Evolutionary conservation across 768 basidiomycete genomes (phyloP).

Genomic region (Trametes sanguinea): DNA sequence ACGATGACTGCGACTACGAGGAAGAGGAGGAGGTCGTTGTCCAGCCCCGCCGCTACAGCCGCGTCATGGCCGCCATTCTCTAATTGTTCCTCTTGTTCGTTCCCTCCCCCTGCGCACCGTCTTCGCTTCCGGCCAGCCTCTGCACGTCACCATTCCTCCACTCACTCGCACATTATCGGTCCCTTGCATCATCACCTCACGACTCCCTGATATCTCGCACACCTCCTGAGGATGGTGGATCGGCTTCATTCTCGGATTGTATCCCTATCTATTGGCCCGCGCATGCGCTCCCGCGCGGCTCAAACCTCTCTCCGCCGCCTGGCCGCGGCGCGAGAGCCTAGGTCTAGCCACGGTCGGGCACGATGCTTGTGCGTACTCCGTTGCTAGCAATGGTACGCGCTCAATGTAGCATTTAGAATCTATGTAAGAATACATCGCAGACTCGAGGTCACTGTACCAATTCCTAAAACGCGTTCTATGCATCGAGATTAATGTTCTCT

Average conservation of each 20-base stretch:
- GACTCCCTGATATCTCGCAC: not conserved
- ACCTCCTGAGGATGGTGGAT: slow-evolving; percentile 5
- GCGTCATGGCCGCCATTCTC: slow-evolving; percentile 7
- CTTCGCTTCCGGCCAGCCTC: not conserved
- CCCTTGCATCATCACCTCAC: not conserved
- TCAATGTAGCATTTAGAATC: no score
- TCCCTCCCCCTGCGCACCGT: not conserved
- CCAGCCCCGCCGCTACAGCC: not conserved
- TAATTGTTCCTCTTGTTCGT: not conserved
- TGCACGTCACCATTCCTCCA: not conserved
- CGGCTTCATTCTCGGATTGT: not conserved
- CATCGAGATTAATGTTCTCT: no score
- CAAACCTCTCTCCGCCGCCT: not conserved
- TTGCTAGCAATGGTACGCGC: not conserved
- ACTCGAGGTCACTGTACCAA: no score
- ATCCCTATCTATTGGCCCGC: not conserved
- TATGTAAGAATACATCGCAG: no score
- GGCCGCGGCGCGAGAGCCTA: not conserved
- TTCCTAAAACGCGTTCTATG: no score
- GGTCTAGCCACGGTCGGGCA: not conserved
- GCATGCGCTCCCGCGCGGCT: not conserved
- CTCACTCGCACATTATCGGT: not conserved
- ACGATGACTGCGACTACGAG: slow-evolving; percentile 1
- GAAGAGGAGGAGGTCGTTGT: not conserved
- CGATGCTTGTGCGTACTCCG: not conserved